Evolutionary conservation across 2,329 filamentous ascomycete species (phyloP), one percentile per base, ranked within the genome.

Genomic region (Botrytis elliptica): DNA sequence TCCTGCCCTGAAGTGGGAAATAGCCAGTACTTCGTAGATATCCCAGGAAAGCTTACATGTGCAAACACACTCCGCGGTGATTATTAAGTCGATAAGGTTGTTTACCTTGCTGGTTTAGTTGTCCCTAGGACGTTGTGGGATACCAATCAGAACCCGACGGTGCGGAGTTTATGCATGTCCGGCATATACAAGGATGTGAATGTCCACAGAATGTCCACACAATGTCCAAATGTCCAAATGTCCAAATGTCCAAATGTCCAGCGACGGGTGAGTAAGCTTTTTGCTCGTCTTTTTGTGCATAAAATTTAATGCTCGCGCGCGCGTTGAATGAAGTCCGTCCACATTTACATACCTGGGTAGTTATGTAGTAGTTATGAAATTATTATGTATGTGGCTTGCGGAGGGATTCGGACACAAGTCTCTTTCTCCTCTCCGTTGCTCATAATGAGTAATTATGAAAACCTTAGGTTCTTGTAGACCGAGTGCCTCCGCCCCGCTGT

Each of bases 161-260:
- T 29, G 36, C 65, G 65, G 65, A 67, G 65, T 52, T 67, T 55
- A 55, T 55, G 65, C 33, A 55, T 55, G 65, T 67, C 65, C 65
- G 65, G 46, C 46, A 40, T 40, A 55, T 12, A 67, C 65, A 1
- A 67, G 65, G 65, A 25, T 66, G 16, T n/a, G 14, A 38, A 46
- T n/a, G 14, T 46, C 44, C 44, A 46, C 44, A 22, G 20, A 25
- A 38, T 38, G 59, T 25, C 22, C 22, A 44, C 33, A 33, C 33
- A 46, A 42, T 42, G 14, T 42, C 40, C 40, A 33, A 33, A 33
- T 33, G 29, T 29, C 29, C 29, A 46, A 46, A 46, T 22, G 44
- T 46, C 44, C 40, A 65, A 46, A 42, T 42, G 14, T 42, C 40
- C 2, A 46, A 46, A 46, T 22, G 44, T 46, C 44, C 40, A 65